A percentile compares a stretch with the other conserved stretches of the same genome.
phyloP scores from a whole-genome alignment of 257 asterid species.

The Buddleja alternifolia region DNA sequence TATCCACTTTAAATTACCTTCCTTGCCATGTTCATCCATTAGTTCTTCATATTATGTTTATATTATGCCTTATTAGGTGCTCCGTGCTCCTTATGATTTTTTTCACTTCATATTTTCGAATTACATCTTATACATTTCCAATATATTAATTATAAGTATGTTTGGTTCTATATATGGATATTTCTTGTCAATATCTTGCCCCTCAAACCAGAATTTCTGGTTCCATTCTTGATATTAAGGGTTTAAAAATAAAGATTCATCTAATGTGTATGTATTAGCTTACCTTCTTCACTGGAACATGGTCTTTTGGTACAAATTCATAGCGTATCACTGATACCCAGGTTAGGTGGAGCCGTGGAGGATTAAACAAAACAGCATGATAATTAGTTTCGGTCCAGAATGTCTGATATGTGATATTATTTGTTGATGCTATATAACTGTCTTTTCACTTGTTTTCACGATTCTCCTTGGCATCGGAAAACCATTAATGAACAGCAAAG shows the following conservation, averaged over 20 bases:
- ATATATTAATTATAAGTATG: too few species aligned
- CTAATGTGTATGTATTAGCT: not conserved
- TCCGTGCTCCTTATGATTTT: too few species aligned
- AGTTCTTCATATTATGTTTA: too few species aligned
- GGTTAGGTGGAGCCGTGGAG: not conserved
- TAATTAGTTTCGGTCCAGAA: not conserved
- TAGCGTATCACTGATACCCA: not conserved
- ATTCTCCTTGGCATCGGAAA: conserved; percentile 7
- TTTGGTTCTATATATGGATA: too few species aligned
- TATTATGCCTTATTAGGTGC: too few species aligned
- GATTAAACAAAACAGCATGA: not conserved
- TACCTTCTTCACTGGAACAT: not conserved
- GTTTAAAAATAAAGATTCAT: not conserved
- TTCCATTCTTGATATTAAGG: too few species aligned
- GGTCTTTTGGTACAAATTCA: not conserved
- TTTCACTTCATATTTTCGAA: too few species aligned
- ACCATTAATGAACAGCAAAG: not conserved
- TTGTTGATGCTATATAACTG: not conserved
- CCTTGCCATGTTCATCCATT: too few species aligned
- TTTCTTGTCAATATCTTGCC: too few species aligned
- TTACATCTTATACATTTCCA: too few species aligned
- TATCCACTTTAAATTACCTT: too few species aligned
- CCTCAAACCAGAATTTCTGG: too few species aligned
- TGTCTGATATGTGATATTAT: not conserved
- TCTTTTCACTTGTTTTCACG: not conserved